phyloP scores from a whole-genome alignment of 192 early-diverging fungal genomes.

The Entomortierella chlamydospora region DNA sequence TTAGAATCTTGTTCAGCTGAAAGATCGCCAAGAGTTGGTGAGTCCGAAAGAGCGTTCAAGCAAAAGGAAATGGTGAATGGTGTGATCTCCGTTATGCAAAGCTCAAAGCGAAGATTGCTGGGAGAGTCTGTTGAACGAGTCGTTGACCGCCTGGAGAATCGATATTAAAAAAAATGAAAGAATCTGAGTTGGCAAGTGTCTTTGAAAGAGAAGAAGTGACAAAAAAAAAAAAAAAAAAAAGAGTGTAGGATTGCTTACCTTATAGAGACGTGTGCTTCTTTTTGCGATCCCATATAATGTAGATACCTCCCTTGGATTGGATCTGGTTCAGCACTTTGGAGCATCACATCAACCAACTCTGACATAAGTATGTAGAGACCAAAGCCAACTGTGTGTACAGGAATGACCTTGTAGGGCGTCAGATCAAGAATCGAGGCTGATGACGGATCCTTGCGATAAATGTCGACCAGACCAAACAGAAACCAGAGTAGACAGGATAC shows the following conservation, averaged over 20 bases:
- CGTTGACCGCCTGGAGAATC: slow-evolving; percentile 14
- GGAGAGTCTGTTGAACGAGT: slow-evolving; percentile 14
- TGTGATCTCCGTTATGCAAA: slow-evolving; percentile 51
- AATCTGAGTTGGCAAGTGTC: background rate
- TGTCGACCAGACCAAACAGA: slow-evolving; percentile 48
- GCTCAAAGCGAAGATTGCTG: slow-evolving; percentile 42
- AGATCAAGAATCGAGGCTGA: slow-evolving; percentile 43
- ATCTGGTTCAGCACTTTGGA: slow-evolving; percentile 50
- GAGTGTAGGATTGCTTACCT: slow-evolving; percentile 11
- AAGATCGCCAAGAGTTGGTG: background rate
- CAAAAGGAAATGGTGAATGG: slow-evolving; percentile 50
- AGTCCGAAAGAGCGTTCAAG: slow-evolving; percentile 40
- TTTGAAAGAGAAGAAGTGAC: no score
- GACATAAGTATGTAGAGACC: slow-evolving; percentile 53
- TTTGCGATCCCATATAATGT: slow-evolving; percentile 41
- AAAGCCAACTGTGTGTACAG: slow-evolving; percentile 53
- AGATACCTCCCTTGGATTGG: slow-evolving; percentile 42
- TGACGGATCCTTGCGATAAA: slow-evolving; percentile 47
- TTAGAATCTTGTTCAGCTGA: slow-evolving; percentile 3
- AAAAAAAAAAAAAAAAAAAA: no score
- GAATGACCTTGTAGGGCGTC: slow-evolving; percentile 47
- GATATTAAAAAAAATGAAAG: background rate
- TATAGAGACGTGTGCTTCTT: slow-evolving; percentile 36
- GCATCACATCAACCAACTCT: slow-evolving; percentile 53
- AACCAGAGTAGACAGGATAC: slow-evolving; percentile 51